Conservation (phyloP, 2,329 filamentous ascomycete species). For the Aureobasidium musti region DNA sequence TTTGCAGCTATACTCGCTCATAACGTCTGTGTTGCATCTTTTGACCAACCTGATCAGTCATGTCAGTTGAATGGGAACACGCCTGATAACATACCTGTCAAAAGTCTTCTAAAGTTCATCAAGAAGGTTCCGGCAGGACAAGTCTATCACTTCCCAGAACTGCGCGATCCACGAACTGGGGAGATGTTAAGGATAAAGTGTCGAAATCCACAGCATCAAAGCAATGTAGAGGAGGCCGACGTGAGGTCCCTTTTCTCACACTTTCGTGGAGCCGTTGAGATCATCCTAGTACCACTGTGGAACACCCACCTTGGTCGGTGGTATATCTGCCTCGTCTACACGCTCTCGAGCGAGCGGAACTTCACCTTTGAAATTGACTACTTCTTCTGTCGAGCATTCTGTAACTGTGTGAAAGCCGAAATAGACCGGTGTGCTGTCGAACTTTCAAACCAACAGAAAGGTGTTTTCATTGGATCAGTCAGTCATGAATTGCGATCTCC, state of each 20-base stretch:
- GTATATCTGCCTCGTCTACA: slow-evolving; percentile 44
- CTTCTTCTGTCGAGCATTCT: slow-evolving; percentile 43
- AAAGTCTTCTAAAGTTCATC: slow-evolving; percentile 13
- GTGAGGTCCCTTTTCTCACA: slow-evolving; percentile 34
- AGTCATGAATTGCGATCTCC: slow-evolving; percentile 53
- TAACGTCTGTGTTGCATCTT: slow-evolving; percentile 3
- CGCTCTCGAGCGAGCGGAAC: slow-evolving; percentile 47
- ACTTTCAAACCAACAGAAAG: slow-evolving; percentile 50
- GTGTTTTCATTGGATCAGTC: slow-evolving; percentile 51
- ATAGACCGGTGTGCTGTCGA: slow-evolving; percentile 42
- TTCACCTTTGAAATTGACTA: slow-evolving; percentile 44
- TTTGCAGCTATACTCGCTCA: slow-evolving; percentile 14
- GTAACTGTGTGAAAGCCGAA: slow-evolving; percentile 45
- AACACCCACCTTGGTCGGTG: slow-evolving; percentile 45
- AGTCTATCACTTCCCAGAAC: slow-evolving; percentile 13
- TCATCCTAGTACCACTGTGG: slow-evolving; percentile 55
- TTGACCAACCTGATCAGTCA: neutral
- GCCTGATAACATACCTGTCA: slow-evolving; percentile 16
- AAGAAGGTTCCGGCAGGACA: slow-evolving; percentile 11
- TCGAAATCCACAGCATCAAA: neutral
- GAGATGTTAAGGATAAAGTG: neutral
- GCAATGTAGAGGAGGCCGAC: slow-evolving; percentile 27
- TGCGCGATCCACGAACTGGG: neutral
- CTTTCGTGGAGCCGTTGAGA: slow-evolving; percentile 51
- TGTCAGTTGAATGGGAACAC: neutral